Evolutionary conservation across 352 stramenopile genomes (phyloP), one percentile per base, ranked within the genome.

Genomic region (Blastocystis sp.): DNA sequence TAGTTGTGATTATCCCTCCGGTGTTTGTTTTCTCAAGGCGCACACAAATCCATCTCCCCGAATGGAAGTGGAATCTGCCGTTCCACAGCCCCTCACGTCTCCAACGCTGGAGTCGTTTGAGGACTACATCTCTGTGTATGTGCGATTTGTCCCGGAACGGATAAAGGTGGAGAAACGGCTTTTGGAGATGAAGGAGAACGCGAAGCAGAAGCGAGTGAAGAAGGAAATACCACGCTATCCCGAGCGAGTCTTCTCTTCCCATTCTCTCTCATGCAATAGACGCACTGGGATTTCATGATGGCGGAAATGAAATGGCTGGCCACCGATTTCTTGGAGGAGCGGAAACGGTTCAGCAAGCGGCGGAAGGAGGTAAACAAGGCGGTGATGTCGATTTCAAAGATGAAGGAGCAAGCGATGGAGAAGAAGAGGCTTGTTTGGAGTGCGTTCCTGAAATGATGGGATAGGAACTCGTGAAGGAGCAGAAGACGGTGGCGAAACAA

Each of bases 301-400:
- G 42, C 80, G 28, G 90, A 92, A 71, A 90, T 91, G 92, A 91
- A 94, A 87, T 98, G 95, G 95, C 96, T 98, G 93, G 91, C 94
- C 3, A 93, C 94, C 0, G 95, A 98, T 84, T 98, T 98, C 90
- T 79, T 90, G 43, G 92, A 95, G 79, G 95, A 98, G 89, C 91
- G 94, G 63, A 94, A 94, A 87, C 95, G 93, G 90, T 93, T 95
- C 34, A 40, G 92, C 19, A 93, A 93, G 76, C 92, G 92, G 66
- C 92, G 92, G 17, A 95, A 94, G 52, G 93, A 92, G 87, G 87
- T 96, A 43, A 90, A 90, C 2, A 92, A 92, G 66, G 92, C 92
- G 19, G 90, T 96, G 1, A 76, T 91, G 24, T 91, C 87, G 24
- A 91, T 93, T 87, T 91, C 93, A 80, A 91, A 89, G 59, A 93